Evolutionary conservation across 495 filamentous ascomycete genomes (phyloP), one percentile per base, ranked within the genome.

Genomic region (Daldinia loculata): DNA sequence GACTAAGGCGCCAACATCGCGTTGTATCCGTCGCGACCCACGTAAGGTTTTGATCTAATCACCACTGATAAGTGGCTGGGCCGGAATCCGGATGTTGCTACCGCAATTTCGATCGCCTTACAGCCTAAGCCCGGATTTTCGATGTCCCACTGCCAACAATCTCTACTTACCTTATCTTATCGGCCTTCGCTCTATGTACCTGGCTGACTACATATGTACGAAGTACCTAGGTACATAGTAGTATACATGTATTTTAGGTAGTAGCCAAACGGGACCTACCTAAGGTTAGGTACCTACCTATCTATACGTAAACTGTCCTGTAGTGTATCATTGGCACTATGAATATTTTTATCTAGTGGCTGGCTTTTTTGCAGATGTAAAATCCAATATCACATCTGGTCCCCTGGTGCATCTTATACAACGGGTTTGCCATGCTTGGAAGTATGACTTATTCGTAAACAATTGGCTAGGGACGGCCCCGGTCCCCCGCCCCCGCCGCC

Each of bases 1-100:
- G 30, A 63, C 51, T 71, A 67, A 67, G 63, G 69, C 69, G 69
- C 60, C 63, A 67, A 63, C 58, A 53, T 67, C 69, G 63, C 69
- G 64, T 72, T 67, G 69, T 67, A 67, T 61, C 51, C 63, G 50
- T 57, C 58, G 27, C 34, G 57, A 63, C 48, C 63, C 63, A 71
- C 63, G 63, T 66, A 43, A 53, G 4, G 22, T 51, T 41, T 41
- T 56, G 43, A 57, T 62, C 56, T 45, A 68, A 36, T 41, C 62
- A 56, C 26, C 53, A 12, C 14, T 32, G 27, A 29, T 30, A 17
- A 17, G 30, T 56, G 53, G 27, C 27, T 56, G 53, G 63, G 48
- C 43, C 53, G 68, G 62, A 39, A 59, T 26, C 24, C 50, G 3
- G 11, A 55, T 30, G 63, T 61, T 66, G 68, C 68, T 61, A 41